Evolutionary conservation across 2,329 filamentous ascomycete genomes (phyloP).

Genomic region (Plenodomus lindquistii): DNA sequence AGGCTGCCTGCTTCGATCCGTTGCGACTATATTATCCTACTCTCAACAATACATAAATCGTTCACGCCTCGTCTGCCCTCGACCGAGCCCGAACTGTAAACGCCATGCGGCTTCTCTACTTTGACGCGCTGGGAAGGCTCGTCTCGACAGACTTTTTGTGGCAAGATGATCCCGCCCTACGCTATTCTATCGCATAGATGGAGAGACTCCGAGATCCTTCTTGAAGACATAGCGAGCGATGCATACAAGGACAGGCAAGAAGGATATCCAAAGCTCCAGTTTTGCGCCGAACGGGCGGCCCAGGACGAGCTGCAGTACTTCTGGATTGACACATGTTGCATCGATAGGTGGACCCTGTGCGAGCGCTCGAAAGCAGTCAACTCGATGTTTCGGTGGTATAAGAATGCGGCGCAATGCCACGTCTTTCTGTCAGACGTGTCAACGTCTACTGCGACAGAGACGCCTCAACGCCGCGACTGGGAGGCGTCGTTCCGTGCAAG

Average conservation of each 20-base stretch:
- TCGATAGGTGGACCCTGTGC: conserved; percentile 16
- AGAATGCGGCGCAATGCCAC: conserved; percentile 20
- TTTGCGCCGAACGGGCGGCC: conserved; percentile 23
- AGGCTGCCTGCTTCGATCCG: conserved; percentile 2
- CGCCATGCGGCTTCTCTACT: conserved; percentile 17
- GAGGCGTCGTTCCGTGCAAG: conserved; percentile 17
- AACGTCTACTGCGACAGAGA: conserved; percentile 1
- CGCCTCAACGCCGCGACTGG: conserved; percentile 6
- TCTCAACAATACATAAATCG: not conserved
- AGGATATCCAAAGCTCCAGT: conserved; percentile 20
- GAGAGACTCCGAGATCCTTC: conserved; percentile 32
- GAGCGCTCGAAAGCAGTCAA: conserved; percentile 20
- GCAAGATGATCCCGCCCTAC: conserved; percentile 24
- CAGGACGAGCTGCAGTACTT: conserved; percentile 24
- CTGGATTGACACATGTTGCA: conserved; percentile 29
- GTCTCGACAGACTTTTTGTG: conserved; percentile 16
- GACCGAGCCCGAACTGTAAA: not conserved
- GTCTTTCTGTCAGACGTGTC: conserved; percentile 23
- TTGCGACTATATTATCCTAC: not conserved
- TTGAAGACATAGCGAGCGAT: conserved; percentile 23
- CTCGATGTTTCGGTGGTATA: conserved; percentile 22
- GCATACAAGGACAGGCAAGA: conserved; percentile 14
- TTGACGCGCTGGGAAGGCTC: conserved; percentile 5
- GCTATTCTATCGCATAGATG: conserved; percentile 45
- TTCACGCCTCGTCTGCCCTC: not conserved